Evolutionary conservation across 2,329 filamentous ascomycete genomes (phyloP), one percentile per base, ranked within the genome.

Genomic region (Colletotrichum noveboracense): DNA sequence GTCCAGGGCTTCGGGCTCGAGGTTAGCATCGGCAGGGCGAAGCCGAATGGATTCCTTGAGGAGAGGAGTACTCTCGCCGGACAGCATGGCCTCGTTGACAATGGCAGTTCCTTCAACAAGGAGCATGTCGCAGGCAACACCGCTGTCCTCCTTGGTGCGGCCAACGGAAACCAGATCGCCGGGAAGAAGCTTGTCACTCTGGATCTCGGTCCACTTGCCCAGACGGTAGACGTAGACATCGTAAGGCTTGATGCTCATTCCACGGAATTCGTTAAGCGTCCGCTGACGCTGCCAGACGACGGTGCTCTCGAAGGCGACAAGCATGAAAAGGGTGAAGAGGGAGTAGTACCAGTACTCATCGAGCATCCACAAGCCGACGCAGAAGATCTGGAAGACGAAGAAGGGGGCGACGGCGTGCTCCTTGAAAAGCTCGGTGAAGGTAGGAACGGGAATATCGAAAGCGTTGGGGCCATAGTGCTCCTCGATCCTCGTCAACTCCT

Each of bases 301-400:
- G 4, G 97, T 99, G 84, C 96, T 98, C 88, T 99, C 97, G 80
- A 99, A 99, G 75, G 92, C 93, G 79, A 99, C 95, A 71, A 99
- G 92, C 97, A 99, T 99, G 88, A 98, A 96, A 26, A 99, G 93
- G 1, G 97, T 99, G 86, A 99, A 99, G 24, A 99, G 91, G 77
- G 97, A 98, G 87, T 99, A 99, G 89, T 99, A 99, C 97, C 97
- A 99, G 87, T 98, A 99, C 86, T 99, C 97, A 83, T 99, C 97
- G 83, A 99, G 88, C 93, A 98, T 95, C 97, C 97, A 99, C 76
- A 99, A 88, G 18, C 97, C 97, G 74, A 99, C 97, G 81, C 97
- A 99, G 88, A 99, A 99, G 77, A 99, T 90, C 89, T 99, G 97
- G 87, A 99, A 99, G 78, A 99, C 96, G 86, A 99, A 99, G 89